Base-by-base conservation (phyloP, 1,284 basidiomycete species). In the Microbotryum saponariae region DNA sequence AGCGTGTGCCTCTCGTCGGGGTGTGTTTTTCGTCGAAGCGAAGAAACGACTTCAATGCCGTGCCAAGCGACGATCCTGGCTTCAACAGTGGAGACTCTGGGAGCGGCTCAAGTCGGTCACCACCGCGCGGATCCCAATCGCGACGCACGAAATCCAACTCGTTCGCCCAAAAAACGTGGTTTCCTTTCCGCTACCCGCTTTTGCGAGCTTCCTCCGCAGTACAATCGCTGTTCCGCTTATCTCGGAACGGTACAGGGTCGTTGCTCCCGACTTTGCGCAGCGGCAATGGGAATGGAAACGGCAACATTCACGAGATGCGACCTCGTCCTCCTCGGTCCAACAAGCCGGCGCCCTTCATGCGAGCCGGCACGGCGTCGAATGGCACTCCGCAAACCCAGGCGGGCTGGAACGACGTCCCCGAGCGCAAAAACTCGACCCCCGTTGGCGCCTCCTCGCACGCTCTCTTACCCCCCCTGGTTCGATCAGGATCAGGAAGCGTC, bases 331-430 rank as follows among this genome's bases (percentile, higher is more conserved):
- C 65, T 8, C 59, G 61, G 10, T 53, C 57, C 7, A 49, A 53
- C 48, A 65, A 65, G 27, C 65, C 64, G 12, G 62, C 59, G 3
- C 66, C 66, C 3, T 68, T 68, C 57, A 56, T 68, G 20, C 61
- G 66, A 25, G 10, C 44, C 23, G 37, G 44, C 5, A 29, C n/a
- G 33, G 31, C 55, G 3, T 27, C 59, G 6, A 20, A 18, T n/a
- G 47, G 45, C 7, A 21, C 51, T 18, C 18, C 48, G 49, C 54
- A 44, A 53, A 25, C 46, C n/a, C 50, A 2, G 48, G 42, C 16
- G 14, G 54, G 18, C 46, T 63, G 61, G 66, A 65, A 63, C 61
- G 66, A 65, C n/a, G 47, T 53, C 7, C 61, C 65, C 18, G 59
- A 42, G 16, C 37, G 37, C 37, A 16, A 63, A 29, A 31, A 59